Percentiles rank a stretch among this genome's conserved stretches.
Evolutionary conservation across 2,329 filamentous ascomycete species (phyloP).

Genomic region (Trichoderma pleuroti): DNA sequence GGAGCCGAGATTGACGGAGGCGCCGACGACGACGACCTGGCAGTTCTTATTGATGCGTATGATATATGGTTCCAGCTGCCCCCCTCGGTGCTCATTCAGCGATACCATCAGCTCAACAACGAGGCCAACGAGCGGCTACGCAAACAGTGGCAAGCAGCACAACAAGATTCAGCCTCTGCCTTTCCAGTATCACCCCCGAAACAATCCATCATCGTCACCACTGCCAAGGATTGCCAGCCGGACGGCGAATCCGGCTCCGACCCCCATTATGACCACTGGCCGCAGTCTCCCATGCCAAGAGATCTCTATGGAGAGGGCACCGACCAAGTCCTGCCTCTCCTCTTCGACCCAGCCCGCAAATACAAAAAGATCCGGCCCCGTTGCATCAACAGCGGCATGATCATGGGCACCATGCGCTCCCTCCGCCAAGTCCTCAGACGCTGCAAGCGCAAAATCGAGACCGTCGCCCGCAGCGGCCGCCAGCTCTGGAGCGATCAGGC

Average conservation of each 20-base stretch:
- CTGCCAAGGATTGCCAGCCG: constrained; percentile 36
- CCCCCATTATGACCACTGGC: constrained; percentile 37
- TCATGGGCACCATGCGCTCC: constrained; percentile 27
- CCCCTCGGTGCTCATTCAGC: constrained; percentile 35
- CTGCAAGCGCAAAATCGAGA: constrained; percentile 28
- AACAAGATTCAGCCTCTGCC: background rate
- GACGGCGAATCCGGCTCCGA: constrained; percentile 33
- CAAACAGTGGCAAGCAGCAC: constrained; percentile 21
- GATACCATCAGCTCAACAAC: constrained; percentile 28
- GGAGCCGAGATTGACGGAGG: background rate
- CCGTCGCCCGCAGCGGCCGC: constrained; percentile 26
- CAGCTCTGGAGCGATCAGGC: constrained; percentile 41
- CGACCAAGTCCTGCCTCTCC: constrained; percentile 27
- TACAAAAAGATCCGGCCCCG: constrained; percentile 30
- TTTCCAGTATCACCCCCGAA: constrained; percentile 25
- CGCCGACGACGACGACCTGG: constrained; percentile 22
- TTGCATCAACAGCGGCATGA: constrained; percentile 28
- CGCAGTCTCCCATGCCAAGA: constrained; percentile 32
- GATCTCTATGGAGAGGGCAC: constrained; percentile 36
- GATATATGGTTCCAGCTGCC: constrained; percentile 41
- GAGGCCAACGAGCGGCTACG: constrained; percentile 26
- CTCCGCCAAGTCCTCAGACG: constrained; percentile 25
- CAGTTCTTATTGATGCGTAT: constrained; percentile 38
- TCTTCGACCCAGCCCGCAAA: constrained; percentile 33
- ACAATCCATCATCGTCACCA: constrained; percentile 29